Conservation (phyloP, 192 early-diverging fungal genomes). For the Funneliformis mosseae region DNA sequence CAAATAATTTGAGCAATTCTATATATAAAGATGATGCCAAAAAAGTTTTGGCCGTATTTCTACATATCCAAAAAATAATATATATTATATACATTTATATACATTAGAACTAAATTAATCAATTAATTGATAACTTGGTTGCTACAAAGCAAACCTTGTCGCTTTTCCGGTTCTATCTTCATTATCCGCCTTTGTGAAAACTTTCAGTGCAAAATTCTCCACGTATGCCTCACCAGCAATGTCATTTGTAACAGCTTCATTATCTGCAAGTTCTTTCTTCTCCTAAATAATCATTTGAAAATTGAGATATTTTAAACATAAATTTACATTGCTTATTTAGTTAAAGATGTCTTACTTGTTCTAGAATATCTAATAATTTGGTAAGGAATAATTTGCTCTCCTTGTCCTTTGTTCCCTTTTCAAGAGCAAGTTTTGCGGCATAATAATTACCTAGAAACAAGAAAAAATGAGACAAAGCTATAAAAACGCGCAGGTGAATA, state of each 20-base stretch:
- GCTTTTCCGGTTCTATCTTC: conserved; percentile 85
- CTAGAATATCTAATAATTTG: conserved; percentile 76
- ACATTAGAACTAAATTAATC: not conserved
- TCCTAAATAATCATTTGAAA: conserved; percentile 53
- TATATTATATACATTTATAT: not conserved
- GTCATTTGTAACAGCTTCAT: conserved; percentile 78
- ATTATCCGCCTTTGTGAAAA: conserved; percentile 89
- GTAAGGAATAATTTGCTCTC: conserved; percentile 65
- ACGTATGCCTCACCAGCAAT: conserved; percentile 76
- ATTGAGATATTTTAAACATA: not conserved
- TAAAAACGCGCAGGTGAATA: not conserved
- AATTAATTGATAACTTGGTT: not conserved
- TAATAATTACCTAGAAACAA: conserved; percentile 71
- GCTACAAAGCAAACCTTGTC: conserved; percentile 61
- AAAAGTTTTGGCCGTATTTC: conserved; percentile 88
- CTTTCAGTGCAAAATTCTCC: conserved; percentile 86
- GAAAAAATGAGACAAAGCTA: not conserved
- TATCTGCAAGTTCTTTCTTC: conserved; percentile 62
- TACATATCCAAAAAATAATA: conserved; percentile 34
- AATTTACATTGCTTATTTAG: not conserved
- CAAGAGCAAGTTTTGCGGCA: conserved; percentile 79
- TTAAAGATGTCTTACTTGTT: conserved; percentile 54
- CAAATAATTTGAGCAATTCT: conserved; percentile 85
- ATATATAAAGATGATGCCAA: conserved; percentile 88
- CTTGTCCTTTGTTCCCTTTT: conserved; percentile 53